Evolutionary conservation across 2,329 filamentous ascomycete species (phyloP), one percentile per base, ranked within the genome.

Genomic region (Exophiala calicioides): DNA sequence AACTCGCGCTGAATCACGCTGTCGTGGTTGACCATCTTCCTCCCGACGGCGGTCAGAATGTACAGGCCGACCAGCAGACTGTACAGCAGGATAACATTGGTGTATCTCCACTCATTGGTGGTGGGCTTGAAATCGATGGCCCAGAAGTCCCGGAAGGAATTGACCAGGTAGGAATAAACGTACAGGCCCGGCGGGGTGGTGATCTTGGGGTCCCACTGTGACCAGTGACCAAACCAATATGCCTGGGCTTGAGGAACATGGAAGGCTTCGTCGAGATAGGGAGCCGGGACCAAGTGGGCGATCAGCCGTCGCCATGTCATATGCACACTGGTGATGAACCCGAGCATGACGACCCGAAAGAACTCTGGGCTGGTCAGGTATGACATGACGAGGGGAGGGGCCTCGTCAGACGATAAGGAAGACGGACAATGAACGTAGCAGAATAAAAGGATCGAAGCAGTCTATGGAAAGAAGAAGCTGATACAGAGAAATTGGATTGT

Each of bases 181-280:
- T 75, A 90, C 73, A 98, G 72, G 24, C 90, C 93, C 0, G 93
- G 91, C 0, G 93, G 93, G 1, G 93, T 98, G 0, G 93, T 98
- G 63, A 98, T 93, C 66, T 97, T 98, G 50, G 91, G 85, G 67
- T 98, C 90, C 93, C 93, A 98, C 45, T 88, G 76, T 9, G 67
- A 64, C 71, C 85, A 95, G 43, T 78, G 78, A 8, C 85, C 84
- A 1, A 37, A 23, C 66, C 90, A 96, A 66, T 95, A 98, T 21
- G 80, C 81, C 60, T 95, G 88, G 0, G 90, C 90, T 68, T 98
- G 93, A 0, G 89, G 88, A 16, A 96, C 84, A 65, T 98, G 72
- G 58, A 75, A 75, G 10, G 69, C 69, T 54, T 75, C 72, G 52
- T 75, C 72, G 15, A 84, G 74, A 62, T 84, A 84, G 21, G 81